Evolutionary conservation across 2,329 filamentous ascomycete species (phyloP), one percentile per base, ranked within the genome.

Genomic region (Trichoderma hamatum): DNA sequence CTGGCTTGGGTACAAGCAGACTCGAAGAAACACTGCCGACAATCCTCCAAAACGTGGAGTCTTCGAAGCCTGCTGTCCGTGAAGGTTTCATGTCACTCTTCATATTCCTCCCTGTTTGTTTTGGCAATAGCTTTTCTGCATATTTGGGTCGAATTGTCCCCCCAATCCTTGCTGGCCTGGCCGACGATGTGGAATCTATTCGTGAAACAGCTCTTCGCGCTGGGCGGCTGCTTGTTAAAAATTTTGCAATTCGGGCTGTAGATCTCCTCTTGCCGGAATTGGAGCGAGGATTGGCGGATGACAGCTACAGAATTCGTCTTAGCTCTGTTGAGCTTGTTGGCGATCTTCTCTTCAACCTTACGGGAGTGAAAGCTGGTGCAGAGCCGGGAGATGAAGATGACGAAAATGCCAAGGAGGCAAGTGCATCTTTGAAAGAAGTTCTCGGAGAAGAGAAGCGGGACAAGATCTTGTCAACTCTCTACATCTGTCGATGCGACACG

Each of bases 31-130:
- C 94, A 5, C 84, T 99, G 56, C 96, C 96, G 49, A 97, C 95
- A 14, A 97, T 99, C 74, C 82, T 99, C 51, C 95, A 98, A 76
- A 99, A 99, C 76, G 95, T 97, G 73, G 90, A 93, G 74, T 98
- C 95, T 75, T 89, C 91, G 73, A 97, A 97, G 81, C 79, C 96
- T 21, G 89, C 94, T 67, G 93, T 99, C 72, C 90, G 96, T 75
- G 96, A 99, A 84, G 96, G 96, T 56, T 99, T 99, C 84, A 99
- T 99, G 96, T 97, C 96, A 9, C 87, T 99, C 51, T 99, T 99
- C 82, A 98, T 99, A 73, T 99, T 97, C 87, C 89, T 99, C 82
- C 96, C 96, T 14, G 96, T 97, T 65, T 99, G 96, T 82, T 99
- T 99, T 76, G 96, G 96, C 76, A 99, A 99, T 85, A 97, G 94